phyloP scores from a whole-genome alignment of 441 rosid genomes.

The Capsella rubella region DNA sequence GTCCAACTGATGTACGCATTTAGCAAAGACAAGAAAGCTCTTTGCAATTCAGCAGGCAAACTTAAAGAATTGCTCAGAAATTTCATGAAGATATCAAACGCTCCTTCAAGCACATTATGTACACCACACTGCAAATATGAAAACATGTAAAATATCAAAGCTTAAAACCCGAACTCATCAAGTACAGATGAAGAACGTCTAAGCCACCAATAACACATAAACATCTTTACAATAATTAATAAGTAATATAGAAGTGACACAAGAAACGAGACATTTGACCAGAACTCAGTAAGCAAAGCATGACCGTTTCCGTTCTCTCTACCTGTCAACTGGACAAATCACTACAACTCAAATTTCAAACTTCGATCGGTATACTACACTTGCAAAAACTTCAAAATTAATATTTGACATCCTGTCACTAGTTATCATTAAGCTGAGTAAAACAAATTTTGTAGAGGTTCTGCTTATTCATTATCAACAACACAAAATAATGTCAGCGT shows the following conservation, averaged over 20 bases:
- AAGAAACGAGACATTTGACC: constrained; percentile 3
- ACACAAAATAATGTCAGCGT: constrained; percentile 42
- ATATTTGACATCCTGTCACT: constrained; percentile 2
- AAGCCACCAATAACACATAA: constrained; percentile 17
- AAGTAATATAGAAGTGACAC: constrained; percentile 2
- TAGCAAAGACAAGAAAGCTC: constrained; percentile 72
- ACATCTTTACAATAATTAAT: constrained; percentile 13
- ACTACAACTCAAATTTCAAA: constrained; percentile 21
- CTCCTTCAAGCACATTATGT: constrained; percentile 80
- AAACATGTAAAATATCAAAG: constrained; percentile 24
- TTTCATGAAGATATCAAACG: constrained; percentile 83
- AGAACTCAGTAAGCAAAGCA: constrained; percentile 8
- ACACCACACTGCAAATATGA: constrained; percentile 67
- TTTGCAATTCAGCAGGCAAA: constrained; percentile 62
- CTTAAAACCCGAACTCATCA: constrained; percentile 22
- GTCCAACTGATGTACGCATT: constrained; percentile 67
- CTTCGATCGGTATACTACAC: constrained; percentile 10
- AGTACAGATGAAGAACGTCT: constrained; percentile 6
- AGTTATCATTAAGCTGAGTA: constrained; percentile 8
- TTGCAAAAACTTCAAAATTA: constrained; percentile 27
- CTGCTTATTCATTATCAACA: constrained; percentile 15
- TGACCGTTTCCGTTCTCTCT: constrained; percentile 2
- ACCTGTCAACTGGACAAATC: constrained; percentile 28
- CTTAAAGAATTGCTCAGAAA: constrained; percentile 61
- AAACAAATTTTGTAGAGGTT: background rate